Conservation (phyloP, 106 monocot species). For the Acanthochlamys bracteata region DNA sequence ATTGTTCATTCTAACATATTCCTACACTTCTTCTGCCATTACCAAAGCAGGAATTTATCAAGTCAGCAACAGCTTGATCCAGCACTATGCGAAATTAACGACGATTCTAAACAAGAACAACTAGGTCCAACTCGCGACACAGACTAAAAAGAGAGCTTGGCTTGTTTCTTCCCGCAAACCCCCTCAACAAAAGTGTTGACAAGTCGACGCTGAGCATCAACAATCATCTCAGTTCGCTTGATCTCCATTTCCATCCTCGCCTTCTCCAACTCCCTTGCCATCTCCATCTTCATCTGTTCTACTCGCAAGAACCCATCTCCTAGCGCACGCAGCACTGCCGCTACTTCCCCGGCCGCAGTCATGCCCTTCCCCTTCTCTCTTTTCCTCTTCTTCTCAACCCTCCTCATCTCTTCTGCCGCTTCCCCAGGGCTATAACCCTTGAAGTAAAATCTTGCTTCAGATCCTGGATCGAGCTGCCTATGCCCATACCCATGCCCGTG, state of each 20-base stretch:
- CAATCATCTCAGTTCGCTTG: slow-evolving; percentile 71
- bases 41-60: too few species aligned
- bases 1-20: too few species aligned
- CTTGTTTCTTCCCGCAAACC: slow-evolving; percentile 27
- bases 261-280: slow-evolving; percentile 72
- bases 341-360: slow-evolving; percentile 40
- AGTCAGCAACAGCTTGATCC: too few species aligned
- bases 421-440: slow-evolving; percentile 6
- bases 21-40: too few species aligned
- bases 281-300: slow-evolving; percentile 96
- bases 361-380: slow-evolving; percentile 14
- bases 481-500: background rate
- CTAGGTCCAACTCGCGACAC: slow-evolving; percentile 5
- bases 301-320: slow-evolving; percentile 81
- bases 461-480: background rate
- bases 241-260: slow-evolving; percentile 87
- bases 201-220: slow-evolving; percentile 59
- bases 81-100: too few species aligned
- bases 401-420: slow-evolving; percentile 42
- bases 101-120: too few species aligned
- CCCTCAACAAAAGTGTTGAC: slow-evolving; percentile 50
- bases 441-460: slow-evolving; percentile 6
- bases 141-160: slow-evolving; percentile 8
- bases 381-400: slow-evolving; percentile 16
- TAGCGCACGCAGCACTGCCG: slow-evolving; percentile 46